These are phyloP conservation scores for Scheffersomyces insectosa DNA, from an alignment of 1,139 yeast genomes.

Conservation along the genomic window DNA sequence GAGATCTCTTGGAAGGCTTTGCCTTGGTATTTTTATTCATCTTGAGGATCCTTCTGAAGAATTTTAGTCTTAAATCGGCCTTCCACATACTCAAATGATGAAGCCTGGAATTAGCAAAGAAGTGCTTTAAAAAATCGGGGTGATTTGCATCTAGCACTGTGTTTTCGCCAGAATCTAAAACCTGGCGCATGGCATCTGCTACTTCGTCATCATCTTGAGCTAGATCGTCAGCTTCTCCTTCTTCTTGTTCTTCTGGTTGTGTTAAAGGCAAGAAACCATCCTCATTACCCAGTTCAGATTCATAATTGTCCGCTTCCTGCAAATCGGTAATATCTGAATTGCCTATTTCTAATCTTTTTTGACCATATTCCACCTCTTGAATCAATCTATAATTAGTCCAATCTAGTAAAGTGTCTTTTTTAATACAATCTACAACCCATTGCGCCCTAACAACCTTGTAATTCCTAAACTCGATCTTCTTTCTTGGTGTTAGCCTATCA, in stretches of 20 bases:
- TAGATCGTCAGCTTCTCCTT: constrained; percentile 1
- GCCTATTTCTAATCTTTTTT: constrained; percentile 34
- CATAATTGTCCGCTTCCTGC: constrained; percentile 1
- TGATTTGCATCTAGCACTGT: constrained; percentile 60
- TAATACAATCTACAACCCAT: constrained; percentile 76
- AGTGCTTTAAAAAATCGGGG: constrained; percentile 70
- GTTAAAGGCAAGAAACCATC: constrained; percentile 18
- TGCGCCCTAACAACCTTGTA: constrained; percentile 77
- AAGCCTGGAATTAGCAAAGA: constrained; percentile 77
- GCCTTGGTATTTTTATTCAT: constrained; percentile 7
- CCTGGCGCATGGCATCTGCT: not conserved
- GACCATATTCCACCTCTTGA: constrained; percentile 53
- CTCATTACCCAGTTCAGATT: constrained; percentile 2
- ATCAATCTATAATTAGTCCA: constrained; percentile 71
- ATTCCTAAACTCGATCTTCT: constrained; percentile 61
- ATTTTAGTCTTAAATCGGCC: constrained; percentile 65
- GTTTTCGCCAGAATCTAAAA: constrained; percentile 1
- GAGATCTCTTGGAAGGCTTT: constrained; percentile 1
- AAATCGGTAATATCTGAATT: not conserved
- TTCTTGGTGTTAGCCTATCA: constrained; percentile 73
- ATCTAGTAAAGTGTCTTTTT: constrained; percentile 45
- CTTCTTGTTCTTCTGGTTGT: constrained; percentile 13
- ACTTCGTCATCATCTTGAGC: constrained; percentile 3
- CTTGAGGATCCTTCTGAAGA: constrained; percentile 44
- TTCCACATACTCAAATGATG: constrained; percentile 92